Evolutionary conservation across 2,329 filamentous ascomycete genomes (phyloP), one percentile per base, ranked within the genome.

Genomic region (Thelonectria blattea): DNA sequence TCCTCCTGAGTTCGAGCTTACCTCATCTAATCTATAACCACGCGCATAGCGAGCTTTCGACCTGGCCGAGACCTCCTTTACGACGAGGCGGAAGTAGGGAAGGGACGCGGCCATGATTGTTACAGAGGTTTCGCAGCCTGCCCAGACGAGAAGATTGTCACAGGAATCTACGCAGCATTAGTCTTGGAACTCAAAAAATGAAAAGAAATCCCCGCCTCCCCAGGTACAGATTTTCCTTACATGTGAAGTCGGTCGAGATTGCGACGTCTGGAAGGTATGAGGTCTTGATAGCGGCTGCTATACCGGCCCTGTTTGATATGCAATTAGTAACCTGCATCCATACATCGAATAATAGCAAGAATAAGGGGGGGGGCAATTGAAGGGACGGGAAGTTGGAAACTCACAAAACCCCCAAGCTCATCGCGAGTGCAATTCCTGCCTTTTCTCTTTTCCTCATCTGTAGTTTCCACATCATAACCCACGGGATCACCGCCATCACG

Each of bases 61-160:
- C 18, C 22, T 46, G 43, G 20, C 18, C 12, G 43, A 46, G 37
- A 45, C 20, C 20, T 53, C 51, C 30, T 43, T 43, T 15, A 46
- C 12, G n/a, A 68, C 57, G 27, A 65, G 61, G 42, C 68, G 63
- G 17, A 70, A 60, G 53, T 68, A 59, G 9, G 68, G 68, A 48
- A 70, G 66, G 5, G 65, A 70, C 11, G 66, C 63, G 27, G 66
- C 66, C 54, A 68, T 64, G 30, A 68, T 58, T 37, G 66, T 68
- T 8, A 60, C 50, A 24, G 63, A 49, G 22, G 57, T 54, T 45
- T 68, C 66, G 27, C 63, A 58, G 15, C 58, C 50, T 15, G 50
- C 58, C 61, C 59, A 68, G 32, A 65, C 60, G 45, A 64, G 46
- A 37, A 48, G 41, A 24, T 37, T 50, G 14, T 43, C 57, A 57